These are phyloP conservation scores for Cucurbita argyrosperma DNA, from an alignment of 306 rosid species.

Conservation along the genomic window DNA sequence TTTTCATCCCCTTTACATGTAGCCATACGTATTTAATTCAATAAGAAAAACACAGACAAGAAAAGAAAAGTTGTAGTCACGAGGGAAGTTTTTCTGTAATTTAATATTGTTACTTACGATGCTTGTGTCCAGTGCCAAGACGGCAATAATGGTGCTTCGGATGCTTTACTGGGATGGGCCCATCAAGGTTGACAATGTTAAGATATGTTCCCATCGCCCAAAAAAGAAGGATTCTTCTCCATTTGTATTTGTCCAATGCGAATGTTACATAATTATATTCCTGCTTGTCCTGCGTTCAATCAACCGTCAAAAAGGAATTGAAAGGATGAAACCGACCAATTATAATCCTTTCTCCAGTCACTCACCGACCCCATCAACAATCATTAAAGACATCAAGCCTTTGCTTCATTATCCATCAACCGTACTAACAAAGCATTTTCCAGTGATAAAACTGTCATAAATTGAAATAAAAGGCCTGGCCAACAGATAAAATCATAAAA, in stretches of 20 bases:
- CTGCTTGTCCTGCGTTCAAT: slow-evolving; percentile 6
- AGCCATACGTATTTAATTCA: not conserved
- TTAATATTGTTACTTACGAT: not conserved
- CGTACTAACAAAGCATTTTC: not conserved
- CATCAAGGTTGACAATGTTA: not conserved
- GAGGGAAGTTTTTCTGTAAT: not conserved
- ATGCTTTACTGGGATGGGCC: not conserved
- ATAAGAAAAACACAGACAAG: not conserved
- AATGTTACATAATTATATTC: slow-evolving; percentile 4
- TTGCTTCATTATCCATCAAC: slow-evolving; percentile 3
- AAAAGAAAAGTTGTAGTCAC: not conserved
- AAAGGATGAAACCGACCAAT: not conserved
- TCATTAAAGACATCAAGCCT: not conserved
- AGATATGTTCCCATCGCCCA: slow-evolving; percentile 4
- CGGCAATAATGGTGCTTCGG: slow-evolving; percentile 5
- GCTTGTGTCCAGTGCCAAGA: not conserved
- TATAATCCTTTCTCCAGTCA: not conserved
- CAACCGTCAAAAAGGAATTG: not conserved
- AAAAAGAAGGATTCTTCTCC: not conserved
- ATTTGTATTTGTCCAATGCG: slow-evolving; percentile 4
- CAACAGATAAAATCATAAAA: not conserved
- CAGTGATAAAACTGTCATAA: not conserved
- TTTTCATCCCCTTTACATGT: not conserved
- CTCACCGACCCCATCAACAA: not conserved
- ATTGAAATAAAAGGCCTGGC: not conserved